Percentiles rank a stretch among this genome's conserved stretches.
These are phyloP conservation scores for Pleurotus sapidus DNA, from an alignment of 768 basidiomycete genomes.

Conservation along the genomic window DNA sequence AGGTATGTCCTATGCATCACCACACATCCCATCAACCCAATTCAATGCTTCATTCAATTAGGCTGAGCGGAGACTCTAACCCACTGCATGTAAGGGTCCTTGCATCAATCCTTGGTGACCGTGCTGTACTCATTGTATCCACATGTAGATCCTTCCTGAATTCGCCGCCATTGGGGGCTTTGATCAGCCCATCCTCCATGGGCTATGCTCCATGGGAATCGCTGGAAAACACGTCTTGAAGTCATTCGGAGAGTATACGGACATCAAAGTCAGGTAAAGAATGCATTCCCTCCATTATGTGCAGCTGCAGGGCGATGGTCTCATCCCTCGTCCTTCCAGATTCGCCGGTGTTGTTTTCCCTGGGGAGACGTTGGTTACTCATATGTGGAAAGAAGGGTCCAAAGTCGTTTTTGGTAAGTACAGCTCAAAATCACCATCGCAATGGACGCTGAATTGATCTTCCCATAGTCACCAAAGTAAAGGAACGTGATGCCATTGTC, in stretches of 20 bases:
- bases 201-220: slow-evolving; percentile 80
- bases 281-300: background rate
- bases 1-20: slow-evolving; percentile 46
- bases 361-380: slow-evolving; percentile 91
- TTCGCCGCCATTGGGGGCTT: slow-evolving; percentile 65
- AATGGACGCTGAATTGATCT: too few relatives aligned
- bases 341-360: slow-evolving; percentile 93
- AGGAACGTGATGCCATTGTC: slow-evolving; percentile 74
- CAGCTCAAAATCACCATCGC: too few relatives aligned
- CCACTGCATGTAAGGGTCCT: slow-evolving; percentile 71
- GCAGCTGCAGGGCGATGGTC: background rate
- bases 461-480: slow-evolving; percentile 74
- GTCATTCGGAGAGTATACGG: slow-evolving; percentile 78
- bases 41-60: slow-evolving; percentile 22
- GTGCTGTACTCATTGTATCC: background rate
- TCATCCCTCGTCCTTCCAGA: slow-evolving; percentile 27
- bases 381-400: slow-evolving; percentile 96
- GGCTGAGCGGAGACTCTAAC: slow-evolving; percentile 88
- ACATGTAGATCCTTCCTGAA: slow-evolving; percentile 75
- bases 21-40: background rate
- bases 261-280: slow-evolving; percentile 91
- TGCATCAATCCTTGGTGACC: background rate
- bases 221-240: slow-evolving; percentile 91
- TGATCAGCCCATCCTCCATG: slow-evolving; percentile 14
- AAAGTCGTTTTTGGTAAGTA: slow-evolving; percentile 89